Evolutionary conservation across 768 basidiomycete species (phyloP).

Genomic region (Phlebiopsis gigantea): DNA sequence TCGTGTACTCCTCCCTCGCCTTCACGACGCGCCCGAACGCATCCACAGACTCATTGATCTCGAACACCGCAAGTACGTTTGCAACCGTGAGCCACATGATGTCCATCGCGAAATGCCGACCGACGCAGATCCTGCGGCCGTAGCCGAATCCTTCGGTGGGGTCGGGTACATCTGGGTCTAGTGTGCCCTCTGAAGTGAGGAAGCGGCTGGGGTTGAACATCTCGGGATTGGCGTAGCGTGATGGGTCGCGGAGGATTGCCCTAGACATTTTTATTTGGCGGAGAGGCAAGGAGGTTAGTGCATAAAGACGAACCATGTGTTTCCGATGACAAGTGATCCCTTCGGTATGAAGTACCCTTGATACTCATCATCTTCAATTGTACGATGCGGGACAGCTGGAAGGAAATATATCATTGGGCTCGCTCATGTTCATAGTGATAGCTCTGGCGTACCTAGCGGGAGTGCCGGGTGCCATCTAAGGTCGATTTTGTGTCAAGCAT

Average conservation of each 20-base stretch:
- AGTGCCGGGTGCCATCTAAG: not conserved
- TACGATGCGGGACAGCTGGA: slow-evolving; percentile 17
- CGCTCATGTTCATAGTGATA: too few species aligned
- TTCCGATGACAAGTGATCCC: slow-evolving; percentile 22
- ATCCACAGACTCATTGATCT: not conserved
- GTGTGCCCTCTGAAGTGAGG: not conserved
- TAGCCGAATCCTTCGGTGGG: slow-evolving; percentile 8
- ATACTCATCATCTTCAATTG: slow-evolving; percentile 23
- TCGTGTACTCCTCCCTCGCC: not conserved
- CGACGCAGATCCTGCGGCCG: slow-evolving; percentile 17
- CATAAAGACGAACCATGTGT: slow-evolving; percentile 12
- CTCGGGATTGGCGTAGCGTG: slow-evolving; percentile 1
- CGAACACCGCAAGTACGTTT: slow-evolving; percentile 8
- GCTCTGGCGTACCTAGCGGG: not conserved
- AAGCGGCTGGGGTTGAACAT: slow-evolving; percentile 6
- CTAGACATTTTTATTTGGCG: not conserved
- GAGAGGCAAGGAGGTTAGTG: slow-evolving; percentile 8
- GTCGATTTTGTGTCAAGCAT: not conserved
- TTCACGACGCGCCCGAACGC: not conserved
- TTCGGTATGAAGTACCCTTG: slow-evolving; percentile 24
- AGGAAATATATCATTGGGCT: not conserved
- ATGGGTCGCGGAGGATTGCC: slow-evolving; percentile 4
- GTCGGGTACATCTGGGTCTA: slow-evolving; percentile 2
- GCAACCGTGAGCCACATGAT: slow-evolving; percentile 11
- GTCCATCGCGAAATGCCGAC: slow-evolving; percentile 10